Conservation (phyloP, 1,284 basidiomycete genomes). For the Fistulina hepatica region DNA sequence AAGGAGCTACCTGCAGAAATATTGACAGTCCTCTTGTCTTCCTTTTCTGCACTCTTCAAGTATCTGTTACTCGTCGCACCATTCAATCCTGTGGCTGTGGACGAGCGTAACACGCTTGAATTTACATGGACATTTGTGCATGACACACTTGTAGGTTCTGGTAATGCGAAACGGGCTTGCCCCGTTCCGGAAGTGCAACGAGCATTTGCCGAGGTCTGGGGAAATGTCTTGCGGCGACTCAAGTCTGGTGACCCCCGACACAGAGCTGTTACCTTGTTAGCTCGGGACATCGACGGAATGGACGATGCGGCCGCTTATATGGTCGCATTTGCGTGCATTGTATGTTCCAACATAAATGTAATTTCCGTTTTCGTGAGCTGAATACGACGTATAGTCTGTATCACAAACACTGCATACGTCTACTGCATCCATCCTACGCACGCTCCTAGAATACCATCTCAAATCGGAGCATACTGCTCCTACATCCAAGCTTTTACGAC, state of each 20-base stretch:
- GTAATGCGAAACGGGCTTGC: too few relatives aligned
- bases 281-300: conserved; percentile 31
- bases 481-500: conserved; percentile 47
- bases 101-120: too few relatives aligned
- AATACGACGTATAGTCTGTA: conserved; percentile 48
- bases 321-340: conserved; percentile 63
- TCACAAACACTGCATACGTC: conserved; percentile 73
- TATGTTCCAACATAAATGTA: too few relatives aligned
- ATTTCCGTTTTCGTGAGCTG: too few relatives aligned
- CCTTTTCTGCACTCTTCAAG: conserved; percentile 56
- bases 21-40: conserved; percentile 52
- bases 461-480: conserved; percentile 28
- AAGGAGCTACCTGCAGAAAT: conserved; percentile 46
- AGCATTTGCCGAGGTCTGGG: conserved; percentile 72
- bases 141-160: too few relatives aligned
- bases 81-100: too few relatives aligned
- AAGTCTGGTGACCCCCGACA: conserved; percentile 44
- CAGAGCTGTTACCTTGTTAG: conserved; percentile 40
- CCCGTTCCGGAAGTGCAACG: conserved; percentile 59
- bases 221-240: conserved; percentile 50
- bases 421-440: conserved; percentile 48
- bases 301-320: conserved; percentile 59
- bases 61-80: conserved; percentile 53
- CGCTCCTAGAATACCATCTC: conserved; percentile 47
- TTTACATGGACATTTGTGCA: too few relatives aligned